phyloP scores from a whole-genome alignment of 257 asterid species.

The Solanum rostratum region DNA sequence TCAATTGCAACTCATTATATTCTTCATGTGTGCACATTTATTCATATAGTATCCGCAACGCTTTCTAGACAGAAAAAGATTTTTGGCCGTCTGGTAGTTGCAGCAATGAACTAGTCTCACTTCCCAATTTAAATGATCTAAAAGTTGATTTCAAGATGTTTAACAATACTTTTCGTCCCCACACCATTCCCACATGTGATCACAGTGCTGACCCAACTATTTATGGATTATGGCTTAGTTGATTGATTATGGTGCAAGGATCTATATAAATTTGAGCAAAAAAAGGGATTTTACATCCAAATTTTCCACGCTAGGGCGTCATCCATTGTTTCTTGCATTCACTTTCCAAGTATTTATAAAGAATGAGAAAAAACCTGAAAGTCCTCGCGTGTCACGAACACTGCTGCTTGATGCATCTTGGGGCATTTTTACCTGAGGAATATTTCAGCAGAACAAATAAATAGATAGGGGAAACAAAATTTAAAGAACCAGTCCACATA shows the following conservation, averaged over 20 bases:
- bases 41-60: neutral
- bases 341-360: neutral
- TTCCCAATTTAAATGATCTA: neutral
- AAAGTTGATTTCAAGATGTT: neutral
- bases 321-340: neutral
- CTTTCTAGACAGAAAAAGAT: neutral
- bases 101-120: neutral
- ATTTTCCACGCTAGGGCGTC: neutral
- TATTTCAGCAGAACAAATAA: neutral
- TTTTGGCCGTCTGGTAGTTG: neutral
- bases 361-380: constrained; percentile 50
- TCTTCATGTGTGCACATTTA: neutral
- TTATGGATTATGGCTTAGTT: neutral
- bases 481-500: neutral
- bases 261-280: neutral
- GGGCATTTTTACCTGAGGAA: constrained; percentile 76
- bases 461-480: neutral
- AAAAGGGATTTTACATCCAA: neutral
- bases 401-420: constrained; percentile 79
- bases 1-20: neutral
- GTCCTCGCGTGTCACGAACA: constrained; percentile 84
- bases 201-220: neutral
- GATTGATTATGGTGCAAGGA: neutral
- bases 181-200: neutral
- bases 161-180: neutral